Conservation (phyloP, 2,329 filamentous ascomycete species). For the Sporothrix sp. region DNA sequence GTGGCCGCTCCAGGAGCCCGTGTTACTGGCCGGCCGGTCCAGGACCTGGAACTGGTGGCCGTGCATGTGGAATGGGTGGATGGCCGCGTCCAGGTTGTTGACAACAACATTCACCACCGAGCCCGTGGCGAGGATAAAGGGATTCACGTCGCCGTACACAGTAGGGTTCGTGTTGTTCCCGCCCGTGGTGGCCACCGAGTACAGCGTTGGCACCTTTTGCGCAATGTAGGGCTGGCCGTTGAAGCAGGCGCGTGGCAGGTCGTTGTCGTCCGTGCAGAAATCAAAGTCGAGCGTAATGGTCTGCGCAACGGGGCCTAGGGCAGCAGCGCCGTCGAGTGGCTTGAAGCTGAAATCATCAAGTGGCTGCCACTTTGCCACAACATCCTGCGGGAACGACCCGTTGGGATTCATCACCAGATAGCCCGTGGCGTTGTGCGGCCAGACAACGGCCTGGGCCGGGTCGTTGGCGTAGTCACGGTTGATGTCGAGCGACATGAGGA, state of each 20-base stretch:
- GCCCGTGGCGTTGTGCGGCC: constrained; percentile 34
- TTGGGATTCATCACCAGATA: constrained; percentile 31
- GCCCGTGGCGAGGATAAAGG: constrained; percentile 30
- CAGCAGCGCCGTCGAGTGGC: constrained; percentile 36
- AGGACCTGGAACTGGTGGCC: constrained; percentile 48
- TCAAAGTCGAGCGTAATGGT: constrained; percentile 45
- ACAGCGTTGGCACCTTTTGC: constrained; percentile 61
- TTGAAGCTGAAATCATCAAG: constrained; percentile 53
- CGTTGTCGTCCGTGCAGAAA: constrained; percentile 53
- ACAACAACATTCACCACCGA: constrained; percentile 38
- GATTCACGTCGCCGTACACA: constrained; percentile 35
- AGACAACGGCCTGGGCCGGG: constrained; percentile 19
- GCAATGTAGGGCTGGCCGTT: constrained; percentile 59
- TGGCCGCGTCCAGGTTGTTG: constrained; percentile 38
- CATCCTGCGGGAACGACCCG: constrained; percentile 22
- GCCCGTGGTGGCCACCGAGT: constrained; percentile 55
- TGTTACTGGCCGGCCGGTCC: constrained; percentile 27
- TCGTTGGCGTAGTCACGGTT: constrained; percentile 33
- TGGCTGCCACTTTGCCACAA: constrained; percentile 35
- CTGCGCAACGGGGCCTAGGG: constrained; percentile 36
- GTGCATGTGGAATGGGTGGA: constrained; percentile 45
- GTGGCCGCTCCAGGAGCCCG: constrained; percentile 29
- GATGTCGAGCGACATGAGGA: constrained; percentile 33
- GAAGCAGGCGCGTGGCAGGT: constrained; percentile 50
- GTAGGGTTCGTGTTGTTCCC: constrained; percentile 31